These are phyloP conservation scores for Barbatosphaeria neglecta DNA, from an alignment of 495 filamentous ascomycete species.

Conservation along the genomic window DNA sequence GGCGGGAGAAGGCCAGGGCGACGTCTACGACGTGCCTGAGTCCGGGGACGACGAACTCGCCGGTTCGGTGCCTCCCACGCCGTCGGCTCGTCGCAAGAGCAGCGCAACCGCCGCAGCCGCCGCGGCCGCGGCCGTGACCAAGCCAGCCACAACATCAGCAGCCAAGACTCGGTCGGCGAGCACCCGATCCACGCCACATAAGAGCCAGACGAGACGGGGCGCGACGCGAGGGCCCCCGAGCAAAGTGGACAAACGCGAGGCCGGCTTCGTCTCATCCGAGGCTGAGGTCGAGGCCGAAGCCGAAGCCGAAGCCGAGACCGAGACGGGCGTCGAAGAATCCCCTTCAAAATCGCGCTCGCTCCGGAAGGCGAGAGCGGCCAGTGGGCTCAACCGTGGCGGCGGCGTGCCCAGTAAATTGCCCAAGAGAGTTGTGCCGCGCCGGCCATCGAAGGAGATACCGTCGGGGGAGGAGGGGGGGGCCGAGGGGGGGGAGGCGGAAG, in stretches of 20 bases:
- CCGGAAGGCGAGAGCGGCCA: not conserved
- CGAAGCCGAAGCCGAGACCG: not conserved
- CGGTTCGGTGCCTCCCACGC: not conserved
- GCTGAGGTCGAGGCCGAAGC: not conserved
- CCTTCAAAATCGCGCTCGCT: not conserved
- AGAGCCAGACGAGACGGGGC: not conserved
- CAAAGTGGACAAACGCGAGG: not conserved
- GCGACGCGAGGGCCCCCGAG: too few species aligned
- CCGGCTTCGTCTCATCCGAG: not conserved
- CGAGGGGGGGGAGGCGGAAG: not conserved
- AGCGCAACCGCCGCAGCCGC: not conserved
- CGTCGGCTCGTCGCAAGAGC: not conserved
- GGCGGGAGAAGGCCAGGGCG: slow-evolving; percentile 5
- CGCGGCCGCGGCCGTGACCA: too few species aligned
- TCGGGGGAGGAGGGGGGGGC: too few species aligned
- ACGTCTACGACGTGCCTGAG: slow-evolving; percentile 30
- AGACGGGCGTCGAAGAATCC: not conserved
- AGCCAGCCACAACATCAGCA: too few species aligned
- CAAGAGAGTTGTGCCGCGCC: too few species aligned
- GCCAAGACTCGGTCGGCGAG: too few species aligned
- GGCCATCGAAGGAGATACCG: too few species aligned
- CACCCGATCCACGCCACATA: not conserved
- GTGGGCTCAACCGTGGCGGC: too few species aligned
- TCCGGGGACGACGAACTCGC: slow-evolving; percentile 30
- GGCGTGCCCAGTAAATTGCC: too few species aligned